Base-by-base conservation (phyloP, 495 filamentous ascomycete species). In the Aspergillus carlsbadensis region DNA sequence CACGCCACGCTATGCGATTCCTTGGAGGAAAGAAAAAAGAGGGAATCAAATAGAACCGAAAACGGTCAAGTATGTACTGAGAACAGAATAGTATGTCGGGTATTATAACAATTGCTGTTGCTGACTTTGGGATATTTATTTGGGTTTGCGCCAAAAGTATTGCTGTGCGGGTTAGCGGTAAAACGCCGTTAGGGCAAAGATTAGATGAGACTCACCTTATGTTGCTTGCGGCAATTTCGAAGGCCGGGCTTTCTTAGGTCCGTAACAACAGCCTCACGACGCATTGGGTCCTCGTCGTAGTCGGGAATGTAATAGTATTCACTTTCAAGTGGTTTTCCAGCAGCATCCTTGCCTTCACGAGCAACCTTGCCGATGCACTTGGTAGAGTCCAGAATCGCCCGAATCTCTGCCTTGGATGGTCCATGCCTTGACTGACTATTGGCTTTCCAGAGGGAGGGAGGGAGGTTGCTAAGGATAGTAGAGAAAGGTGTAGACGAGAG, bases 241-340 rank as follows among this genome's bases (percentile, higher is more conserved):
- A 98, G 70, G 47, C 92, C 91, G 6, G 92, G 91, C 67, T 94
- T 96, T 44, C 92, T 78, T 63, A 96, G 74, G 51, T 91, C 88
- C 61, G 90, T 84, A 8, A 90, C 90, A 35, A 96, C 91, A n/a
- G 91, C 84, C 55, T 90, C 79, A 47, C 90, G 83, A 43, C 94
- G 81, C 62, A 84, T 82, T n/a, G 82, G 78, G 61, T 98, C 90
- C 2, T 76, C 77, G 68, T 98, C 94, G 66, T 84, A 80, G 68
- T 98, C 94, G 2, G 93, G 88, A n/a, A 97, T 81, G 67, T 98
- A 98, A 68, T 97, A 98, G 65, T 92, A 98, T 72, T 98, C 92
- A 73, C 86, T 92, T 78, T 98, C 93, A 10, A 98, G 82, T 6
- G 85, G 79, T 76, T 96, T 92, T 57, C 94, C 94, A 0, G 94